Base-by-base conservation (phyloP, 257 asterid genomes). In the Solanum corneliomulleri region DNA sequence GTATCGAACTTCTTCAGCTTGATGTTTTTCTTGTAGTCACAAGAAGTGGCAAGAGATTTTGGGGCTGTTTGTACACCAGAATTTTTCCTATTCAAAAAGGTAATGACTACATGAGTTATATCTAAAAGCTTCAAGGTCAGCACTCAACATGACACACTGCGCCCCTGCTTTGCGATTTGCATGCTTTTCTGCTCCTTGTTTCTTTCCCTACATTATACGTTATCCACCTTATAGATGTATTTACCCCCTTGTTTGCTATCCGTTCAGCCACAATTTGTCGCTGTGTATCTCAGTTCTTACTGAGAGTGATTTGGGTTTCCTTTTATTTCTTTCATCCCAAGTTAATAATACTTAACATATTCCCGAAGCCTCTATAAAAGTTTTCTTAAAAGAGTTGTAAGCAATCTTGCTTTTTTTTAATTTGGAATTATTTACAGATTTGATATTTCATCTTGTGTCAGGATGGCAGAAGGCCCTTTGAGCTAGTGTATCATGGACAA, bases 1-100 rank as follows among this genome's bases (percentile, higher is more conserved):
- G 3, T 9, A 18, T 52, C 9, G 9, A 85, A 70, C 76, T 84
- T 85, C 86, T 71, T 74, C 66, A 80, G 72, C 81, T 81, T 47
- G 75, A 66, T 83, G 8, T 72, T 21, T 91, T 81, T 72, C 86
- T 70, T 90, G 86, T 92, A 96, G 98, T 92, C 95, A 20, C 98
- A 96, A 92, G 95, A 93, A 42, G 98, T 92, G 72, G 99, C 99
- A 47, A 93, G 93, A 94, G 95, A 89, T 85, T 96, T 95, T 90
- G 97, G 96, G 86, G 99, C 98, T 87, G 98, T 96, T 72, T 96
- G 98, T 90, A 94, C 99, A 6, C 99, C 98, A 3, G 99, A 96
- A 87, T 96, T 96, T 91, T 94, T 96, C 94, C 92, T 95, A 86
- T 96, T 92, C 90, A 95, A 91, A 89, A 96, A 95, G 98, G 99